phyloP scores from a whole-genome alignment of 2,329 filamentous ascomycete species.

The Venturia effusa region DNA sequence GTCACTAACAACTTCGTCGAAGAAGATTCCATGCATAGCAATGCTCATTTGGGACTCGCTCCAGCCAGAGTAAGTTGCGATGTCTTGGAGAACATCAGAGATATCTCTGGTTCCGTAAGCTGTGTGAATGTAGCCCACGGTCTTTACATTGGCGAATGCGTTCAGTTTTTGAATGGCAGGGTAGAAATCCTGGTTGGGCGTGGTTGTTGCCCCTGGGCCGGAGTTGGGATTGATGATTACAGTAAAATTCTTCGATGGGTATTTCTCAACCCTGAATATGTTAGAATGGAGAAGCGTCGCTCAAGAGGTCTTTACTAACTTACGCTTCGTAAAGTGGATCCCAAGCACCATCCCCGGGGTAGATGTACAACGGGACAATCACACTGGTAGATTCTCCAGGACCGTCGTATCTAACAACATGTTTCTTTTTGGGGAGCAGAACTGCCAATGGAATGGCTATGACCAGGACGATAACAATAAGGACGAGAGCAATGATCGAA shows the following conservation, averaged over 20 bases:
- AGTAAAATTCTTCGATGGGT: neutral
- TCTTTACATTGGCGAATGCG: neutral
- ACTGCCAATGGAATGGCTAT: neutral
- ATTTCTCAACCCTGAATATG: neutral
- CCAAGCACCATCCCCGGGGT: slow-evolving; percentile 36
- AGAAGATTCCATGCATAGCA: slow-evolving; percentile 4
- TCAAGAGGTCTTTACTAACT: neutral
- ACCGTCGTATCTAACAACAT: neutral
- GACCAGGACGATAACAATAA: neutral
- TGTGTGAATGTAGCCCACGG: neutral
- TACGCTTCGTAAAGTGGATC: slow-evolving; percentile 34
- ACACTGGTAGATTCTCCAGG: neutral
- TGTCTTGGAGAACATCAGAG: neutral
- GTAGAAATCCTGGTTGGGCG: neutral
- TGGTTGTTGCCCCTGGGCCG: neutral
- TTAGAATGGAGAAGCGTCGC: neutral
- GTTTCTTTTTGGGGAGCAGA: neutral
- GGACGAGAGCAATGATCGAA: neutral
- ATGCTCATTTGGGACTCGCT: neutral
- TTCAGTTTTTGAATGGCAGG: neutral
- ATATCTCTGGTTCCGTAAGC: neutral
- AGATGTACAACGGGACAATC: slow-evolving; percentile 36
- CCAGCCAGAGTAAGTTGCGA: slow-evolving; percentile 1
- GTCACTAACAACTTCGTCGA: neutral
- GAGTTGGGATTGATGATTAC: neutral